Percentiles rank a stretch among this genome's conserved stretches.
phyloP scores from a whole-genome alignment of 176 grass and related monocot genomes.

The Elaeis guineensis region DNA sequence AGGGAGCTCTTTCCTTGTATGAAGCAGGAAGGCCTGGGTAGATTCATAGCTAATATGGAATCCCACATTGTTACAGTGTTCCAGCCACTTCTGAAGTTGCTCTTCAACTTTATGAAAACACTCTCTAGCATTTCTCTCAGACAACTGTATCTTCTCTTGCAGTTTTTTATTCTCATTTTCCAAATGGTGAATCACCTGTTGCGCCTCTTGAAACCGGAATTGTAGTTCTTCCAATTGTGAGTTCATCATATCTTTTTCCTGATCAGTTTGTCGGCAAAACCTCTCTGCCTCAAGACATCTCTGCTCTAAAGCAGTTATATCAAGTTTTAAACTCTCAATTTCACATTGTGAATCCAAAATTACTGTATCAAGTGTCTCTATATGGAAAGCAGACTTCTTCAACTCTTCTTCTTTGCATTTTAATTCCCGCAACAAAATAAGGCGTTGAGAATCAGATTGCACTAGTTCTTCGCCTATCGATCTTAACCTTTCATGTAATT shows the following conservation, averaged over 20 bases:
- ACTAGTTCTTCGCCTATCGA: conserved; percentile 43
- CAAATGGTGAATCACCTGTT: conserved; percentile 35
- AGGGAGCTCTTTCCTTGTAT: conserved; percentile 6
- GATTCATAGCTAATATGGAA: conserved; percentile 22
- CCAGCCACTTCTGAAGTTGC: conserved; percentile 42
- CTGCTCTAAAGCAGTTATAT: conserved; percentile 73
- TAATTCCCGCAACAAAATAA: conserved; percentile 67
- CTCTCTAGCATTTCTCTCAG: conserved; percentile 28
- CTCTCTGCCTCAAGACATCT: conserved; percentile 46
- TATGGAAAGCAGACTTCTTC: conserved; percentile 48
- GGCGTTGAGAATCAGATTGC: conserved; percentile 53
- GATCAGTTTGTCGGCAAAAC: conserved; percentile 26
- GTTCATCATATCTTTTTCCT: conserved; percentile 27
- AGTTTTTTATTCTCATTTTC: conserved; percentile 56
- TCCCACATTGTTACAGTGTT: conserved; percentile 12
- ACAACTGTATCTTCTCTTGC: conserved; percentile 23
- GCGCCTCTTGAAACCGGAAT: conserved; percentile 34
- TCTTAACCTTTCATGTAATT: conserved; percentile 54
- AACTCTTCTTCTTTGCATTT: conserved; percentile 62
- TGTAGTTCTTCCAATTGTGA: conserved; percentile 29
- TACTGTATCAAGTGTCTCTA: conserved; percentile 62
- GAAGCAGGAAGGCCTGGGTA: conserved; percentile 25
- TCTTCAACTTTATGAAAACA: conserved; percentile 24
- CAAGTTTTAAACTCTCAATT: conserved; percentile 97
- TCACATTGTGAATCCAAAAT: conserved; percentile 90